Base-by-base conservation (phyloP, 2,329 filamentous ascomycete species). In the Cephalotrichum gorgonifer region DNA sequence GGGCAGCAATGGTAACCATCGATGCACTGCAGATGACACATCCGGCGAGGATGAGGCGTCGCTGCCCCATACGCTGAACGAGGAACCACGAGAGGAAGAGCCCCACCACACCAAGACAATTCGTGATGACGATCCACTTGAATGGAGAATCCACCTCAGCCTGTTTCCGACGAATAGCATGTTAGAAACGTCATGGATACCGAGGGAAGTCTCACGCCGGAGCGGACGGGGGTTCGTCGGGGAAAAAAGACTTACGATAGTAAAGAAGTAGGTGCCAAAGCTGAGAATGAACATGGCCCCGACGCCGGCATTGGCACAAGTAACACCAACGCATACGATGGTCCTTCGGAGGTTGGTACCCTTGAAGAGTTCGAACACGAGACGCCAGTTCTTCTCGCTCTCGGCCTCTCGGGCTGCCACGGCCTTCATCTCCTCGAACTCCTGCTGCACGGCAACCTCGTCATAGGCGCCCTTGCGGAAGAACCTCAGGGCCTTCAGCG, bases 401-500 rank as follows among this genome's bases (percentile, higher is more conserved):
- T 47, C 44, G 12, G 44, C 44, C 44, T 47, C 44, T 5, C 44
- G 30, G 9, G 44, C 44, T 6, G 44, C 44, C 12, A 47, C 31
- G 20, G 28, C 9, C 31, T 22, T 38, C 44, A 47, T 47, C 35
- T 47, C 44, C 44, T 47, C 44, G 9, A 47, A 47, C 23, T 47
- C 44, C 12, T 47, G 31, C 20, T 17, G 44, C 31, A 47, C 44
- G 9, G 44, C 44, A 12, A 47, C 44, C n/a, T 47, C 44, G 33
- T 47, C 44, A 17, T 47, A 47, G 6, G 44, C 44, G 44, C 44
- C 44, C 44, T 47, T 47, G 44, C 44, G 44, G 26, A 47, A 47
- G 44, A 47, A 39, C 11, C 33, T 71, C 41, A 84, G 68, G 14
- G 75, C 72, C 2, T 67, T 64, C 15, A 73, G 64, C 0, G 78